Evolutionary conservation across 2,329 filamentous ascomycete genomes (phyloP).

Genomic region (Diaporthe caulivora): DNA sequence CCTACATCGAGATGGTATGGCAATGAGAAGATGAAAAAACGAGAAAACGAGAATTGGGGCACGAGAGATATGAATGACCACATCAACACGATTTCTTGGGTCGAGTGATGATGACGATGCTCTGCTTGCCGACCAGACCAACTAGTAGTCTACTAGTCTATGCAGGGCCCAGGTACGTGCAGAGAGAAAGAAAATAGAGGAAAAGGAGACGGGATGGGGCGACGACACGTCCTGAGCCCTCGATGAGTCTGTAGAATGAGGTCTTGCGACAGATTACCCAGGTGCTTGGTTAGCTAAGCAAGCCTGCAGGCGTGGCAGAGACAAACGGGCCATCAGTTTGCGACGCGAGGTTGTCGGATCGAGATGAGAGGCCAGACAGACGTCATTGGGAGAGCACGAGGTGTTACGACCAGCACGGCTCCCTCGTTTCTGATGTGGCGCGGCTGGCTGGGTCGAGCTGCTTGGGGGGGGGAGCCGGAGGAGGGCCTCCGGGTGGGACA

Average conservation of each 20-base stretch:
- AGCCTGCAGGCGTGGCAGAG: background rate
- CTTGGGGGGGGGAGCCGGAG: background rate
- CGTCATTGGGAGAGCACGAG: slow-evolving; percentile 18
- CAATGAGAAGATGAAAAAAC: background rate
- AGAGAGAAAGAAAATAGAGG: background rate
- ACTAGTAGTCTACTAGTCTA: background rate
- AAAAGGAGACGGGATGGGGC: background rate
- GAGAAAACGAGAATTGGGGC: background rate
- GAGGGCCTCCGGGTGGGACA: background rate
- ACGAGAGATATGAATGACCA: background rate
- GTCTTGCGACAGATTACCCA: too few species aligned
- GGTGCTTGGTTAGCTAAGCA: background rate
- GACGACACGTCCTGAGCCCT: background rate
- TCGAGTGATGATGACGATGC: slow-evolving; percentile 1
- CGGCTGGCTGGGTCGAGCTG: background rate
- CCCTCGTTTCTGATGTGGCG: background rate
- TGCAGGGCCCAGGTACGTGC: background rate
- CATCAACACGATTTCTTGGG: background rate
- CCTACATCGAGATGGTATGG: background rate
- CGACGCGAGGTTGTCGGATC: slow-evolving; percentile 1
- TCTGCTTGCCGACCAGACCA: background rate
- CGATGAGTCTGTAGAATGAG: background rate
- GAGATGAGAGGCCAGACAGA: background rate
- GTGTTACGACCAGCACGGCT: background rate
- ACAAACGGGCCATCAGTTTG: background rate